Base-by-base conservation (phyloP, 2,329 filamentous ascomycete genomes). In the Emergomyces pasteurianus region DNA sequence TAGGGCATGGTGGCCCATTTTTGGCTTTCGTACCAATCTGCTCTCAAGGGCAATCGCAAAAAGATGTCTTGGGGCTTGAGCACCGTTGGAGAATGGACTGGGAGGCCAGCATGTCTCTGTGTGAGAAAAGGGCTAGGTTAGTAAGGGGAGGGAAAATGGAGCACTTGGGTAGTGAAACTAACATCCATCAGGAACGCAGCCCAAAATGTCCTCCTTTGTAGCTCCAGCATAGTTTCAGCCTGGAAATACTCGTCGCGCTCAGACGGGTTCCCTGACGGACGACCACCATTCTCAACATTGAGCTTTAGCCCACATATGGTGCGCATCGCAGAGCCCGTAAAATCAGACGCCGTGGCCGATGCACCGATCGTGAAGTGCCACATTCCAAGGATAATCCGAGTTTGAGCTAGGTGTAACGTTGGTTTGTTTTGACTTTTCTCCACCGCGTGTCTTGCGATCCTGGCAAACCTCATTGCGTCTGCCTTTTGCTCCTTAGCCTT, bases 121-220 rank as follows among this genome's bases (percentile, higher is more conserved):
- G 68, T 65, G 67, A 47, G 43, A 18, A 31, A 54, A 21, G 18
- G 23, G 16, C 7, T 46, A 10, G 26, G 36, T 43, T 46, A 43
- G 55, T n/a, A 46, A 14, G 26, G 38, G 12, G 0, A 4, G 23
- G 5, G n/a, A 31, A 57, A 43, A 9, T 57, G 23, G 8, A n/a
- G 18, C 14, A 46, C 4, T 31, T 14, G 10, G 23, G 57, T 7
- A 52, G 34, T 31, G 34, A 58, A 65, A 74, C 79, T 76, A 72
- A 81, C 79, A 73, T 90, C 88, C 71, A 88, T 80, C 66, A 89
- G 75, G 65, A 86, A 88, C 58, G 84, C 81, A 34, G 84, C 83
- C 87, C 87, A 91, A 67, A 89, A 86, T 0, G 86, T 89, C 60
- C 88, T 79, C 64, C 87, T 80, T 62, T 84, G 80, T 66, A 85